These are phyloP conservation scores for Chaetoceros tenuissimus DNA, from an alignment of 108 stramenopile species.

Conservation along the genomic window DNA sequence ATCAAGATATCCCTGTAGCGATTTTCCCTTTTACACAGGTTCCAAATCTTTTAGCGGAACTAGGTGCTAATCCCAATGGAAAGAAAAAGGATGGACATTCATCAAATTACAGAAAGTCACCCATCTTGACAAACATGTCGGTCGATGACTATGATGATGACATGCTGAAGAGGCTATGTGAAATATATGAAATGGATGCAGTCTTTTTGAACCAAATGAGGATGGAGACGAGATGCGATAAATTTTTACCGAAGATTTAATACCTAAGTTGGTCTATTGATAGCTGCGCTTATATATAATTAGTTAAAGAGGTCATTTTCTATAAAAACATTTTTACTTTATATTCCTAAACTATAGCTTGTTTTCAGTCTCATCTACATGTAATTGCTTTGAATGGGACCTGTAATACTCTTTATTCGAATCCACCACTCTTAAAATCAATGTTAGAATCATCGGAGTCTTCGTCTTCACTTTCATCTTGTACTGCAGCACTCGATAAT, in stretches of 20 bases:
- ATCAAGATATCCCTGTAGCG: neutral
- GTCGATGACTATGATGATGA: neutral
- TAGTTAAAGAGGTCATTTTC: no score
- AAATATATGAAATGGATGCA: neutral
- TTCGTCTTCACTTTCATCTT: neutral
- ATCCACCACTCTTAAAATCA: neutral
- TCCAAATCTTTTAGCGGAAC: neutral
- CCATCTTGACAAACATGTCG: neutral
- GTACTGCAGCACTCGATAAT: constrained; percentile 3
- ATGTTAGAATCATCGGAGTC: neutral
- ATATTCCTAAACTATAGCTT: no score
- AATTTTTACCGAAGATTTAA: no score
- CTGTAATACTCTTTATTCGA: no score
- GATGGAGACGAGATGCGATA: neutral
- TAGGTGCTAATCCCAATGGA: neutral
- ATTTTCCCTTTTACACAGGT: neutral
- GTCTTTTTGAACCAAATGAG: neutral
- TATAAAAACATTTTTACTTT: no score
- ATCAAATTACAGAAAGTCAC: neutral
- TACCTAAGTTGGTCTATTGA: no score
- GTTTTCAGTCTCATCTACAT: no score
- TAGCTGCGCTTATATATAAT: no score
- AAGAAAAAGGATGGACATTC: neutral
- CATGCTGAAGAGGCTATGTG: neutral
- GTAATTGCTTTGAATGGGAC: no score